Evolutionary conservation across 768 basidiomycete species (phyloP), one percentile per base, ranked within the genome.

Genomic region (Mycena amicta): DNA sequence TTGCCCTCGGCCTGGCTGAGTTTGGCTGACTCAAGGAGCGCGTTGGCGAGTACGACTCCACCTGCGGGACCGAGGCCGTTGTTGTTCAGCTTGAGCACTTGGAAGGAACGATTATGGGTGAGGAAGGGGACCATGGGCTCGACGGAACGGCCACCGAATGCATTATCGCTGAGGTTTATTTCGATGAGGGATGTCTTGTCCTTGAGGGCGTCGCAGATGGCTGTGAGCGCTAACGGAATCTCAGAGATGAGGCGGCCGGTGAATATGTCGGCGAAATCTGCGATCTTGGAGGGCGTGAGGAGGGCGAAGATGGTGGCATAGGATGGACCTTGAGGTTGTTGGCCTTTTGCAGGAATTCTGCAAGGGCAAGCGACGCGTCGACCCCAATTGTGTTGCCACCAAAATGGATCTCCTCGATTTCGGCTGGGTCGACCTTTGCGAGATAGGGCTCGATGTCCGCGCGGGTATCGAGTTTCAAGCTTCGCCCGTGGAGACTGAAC

Each of bases 221-320:
- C 89, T 33, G 86, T 82, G 46, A 99, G 86, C 16, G 97, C 93
- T 57, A 76, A 82, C 4, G 96, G 97, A 70, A 99, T 98, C 73
- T 99, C 96, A 60, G 85, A 81, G 77, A 98, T 98, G 68, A 97
- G 83, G 63, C 96, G 92, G 54, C 95, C 93, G 2, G 96, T 98
- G 77, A 99, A 99, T 74, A 99, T 95, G 75, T 98, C 96, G 28
- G 93, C 90, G 63, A 98, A 92, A 77, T 98, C 89, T 65, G 95
- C 96, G 58, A 96, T 77, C 97, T 98, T 70, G 27, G 46, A 46
- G 40, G 13, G 45, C 50, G 53, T 39, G 50, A 23, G 30, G 57
- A 50, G n/a, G 56, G 46, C 50, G 27, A 37, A 39, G n/a, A 51
- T 40, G 53, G 20, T 39, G 41, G 26, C 13, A 43, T 18, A 18